Conservation (phyloP, 192 early-diverging fungal genomes). For the Coemansia sp. region DNA sequence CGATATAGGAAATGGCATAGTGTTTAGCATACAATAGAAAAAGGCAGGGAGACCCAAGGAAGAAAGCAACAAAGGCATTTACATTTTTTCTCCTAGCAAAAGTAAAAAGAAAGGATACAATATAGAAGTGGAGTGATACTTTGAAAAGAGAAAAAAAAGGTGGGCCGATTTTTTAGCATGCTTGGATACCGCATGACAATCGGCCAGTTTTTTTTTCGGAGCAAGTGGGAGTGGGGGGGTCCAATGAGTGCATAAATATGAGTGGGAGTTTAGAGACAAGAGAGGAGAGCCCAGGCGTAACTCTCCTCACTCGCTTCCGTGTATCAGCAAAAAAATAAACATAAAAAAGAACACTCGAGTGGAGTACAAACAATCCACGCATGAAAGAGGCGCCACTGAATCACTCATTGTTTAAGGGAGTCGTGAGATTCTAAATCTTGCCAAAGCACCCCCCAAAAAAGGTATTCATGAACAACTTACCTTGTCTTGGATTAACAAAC, state of each 20-base stretch:
- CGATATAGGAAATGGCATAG: conserved; percentile 32
- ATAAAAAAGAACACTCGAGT: no score
- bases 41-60: neutral
- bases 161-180: neutral
- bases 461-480: conserved; percentile 9
- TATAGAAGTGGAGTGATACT: neutral
- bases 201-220: neutral
- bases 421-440: neutral
- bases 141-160: neutral
- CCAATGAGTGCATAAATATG: neutral
- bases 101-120: neutral
- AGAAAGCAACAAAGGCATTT: neutral
- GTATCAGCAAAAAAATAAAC: neutral
- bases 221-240: neutral
- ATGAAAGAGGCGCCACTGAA: no score
- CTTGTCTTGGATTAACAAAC: conserved; percentile 31
- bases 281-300: neutral
- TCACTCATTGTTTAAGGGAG: neutral
- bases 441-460: neutral
- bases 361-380: no score
- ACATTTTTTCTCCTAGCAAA: neutral
- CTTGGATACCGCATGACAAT: neutral
- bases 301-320: neutral
- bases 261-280: neutral
- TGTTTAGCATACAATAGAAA: conserved; percentile 5